A percentile compares a stretch with the other conserved stretches of the same genome.
These are phyloP conservation scores for Ehretia macrophylla DNA, from an alignment of 257 asterid genomes.

Conservation along the genomic window DNA sequence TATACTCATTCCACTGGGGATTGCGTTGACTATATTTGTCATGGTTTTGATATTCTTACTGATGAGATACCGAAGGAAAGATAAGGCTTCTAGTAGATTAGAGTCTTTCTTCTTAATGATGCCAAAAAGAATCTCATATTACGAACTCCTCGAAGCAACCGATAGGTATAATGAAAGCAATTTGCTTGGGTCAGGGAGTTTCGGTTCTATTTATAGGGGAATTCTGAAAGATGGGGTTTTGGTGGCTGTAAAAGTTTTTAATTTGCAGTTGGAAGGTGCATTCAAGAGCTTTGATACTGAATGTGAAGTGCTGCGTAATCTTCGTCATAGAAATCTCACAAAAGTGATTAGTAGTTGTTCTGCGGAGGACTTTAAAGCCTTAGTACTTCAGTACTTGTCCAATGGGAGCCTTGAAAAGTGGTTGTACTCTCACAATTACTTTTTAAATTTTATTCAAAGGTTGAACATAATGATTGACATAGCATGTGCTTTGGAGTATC, in stretches of 20 bases:
- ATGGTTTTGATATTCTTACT: neutral
- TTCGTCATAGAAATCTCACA: neutral
- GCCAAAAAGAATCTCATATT: slow-evolving; percentile 3
- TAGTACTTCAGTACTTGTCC: neutral
- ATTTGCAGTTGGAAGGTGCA: too few species aligned
- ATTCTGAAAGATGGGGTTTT: neutral
- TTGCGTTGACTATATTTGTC: neutral
- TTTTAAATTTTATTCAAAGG: neutral
- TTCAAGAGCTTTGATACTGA: neutral
- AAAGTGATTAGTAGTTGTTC: neutral
- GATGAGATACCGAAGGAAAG: neutral
- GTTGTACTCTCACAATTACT: neutral
- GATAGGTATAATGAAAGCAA: neutral
- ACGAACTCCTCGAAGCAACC: slow-evolving; percentile 4
- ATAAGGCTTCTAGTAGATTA: neutral
- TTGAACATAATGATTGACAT: neutral
- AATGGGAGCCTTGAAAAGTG: neutral
- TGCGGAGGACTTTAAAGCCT: neutral
- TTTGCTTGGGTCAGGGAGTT: neutral
- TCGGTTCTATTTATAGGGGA: neutral
- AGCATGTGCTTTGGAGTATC: neutral
- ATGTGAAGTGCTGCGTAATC: neutral
- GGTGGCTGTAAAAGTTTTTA: too few species aligned
- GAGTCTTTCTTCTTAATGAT: neutral
- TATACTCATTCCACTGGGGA: neutral